Evolutionary conservation across 2,329 filamentous ascomycete species (phyloP).

Genomic region (Cryoendolithus antarcticus): DNA sequence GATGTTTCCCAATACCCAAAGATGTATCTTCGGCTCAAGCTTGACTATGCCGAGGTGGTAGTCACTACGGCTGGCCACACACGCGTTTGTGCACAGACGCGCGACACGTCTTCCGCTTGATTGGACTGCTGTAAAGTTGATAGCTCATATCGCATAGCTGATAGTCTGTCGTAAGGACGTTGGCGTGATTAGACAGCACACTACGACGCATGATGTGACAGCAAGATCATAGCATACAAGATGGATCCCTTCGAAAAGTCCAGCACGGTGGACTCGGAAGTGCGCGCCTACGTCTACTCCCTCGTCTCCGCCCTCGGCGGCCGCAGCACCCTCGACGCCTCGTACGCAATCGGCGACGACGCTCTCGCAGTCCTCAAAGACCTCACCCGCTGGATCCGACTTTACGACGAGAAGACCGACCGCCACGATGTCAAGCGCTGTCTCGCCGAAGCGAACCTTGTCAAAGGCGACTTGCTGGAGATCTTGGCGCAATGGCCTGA

Average conservation of each 20-base stretch:
- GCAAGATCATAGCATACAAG: too few species aligned
- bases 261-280: conserved; percentile 65
- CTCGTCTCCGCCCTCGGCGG: conserved; percentile 69
- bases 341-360: conserved; percentile 85
- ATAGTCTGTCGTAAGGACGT: too few species aligned
- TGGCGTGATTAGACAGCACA: too few species aligned
- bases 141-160: too few species aligned
- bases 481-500: conserved; percentile 77
- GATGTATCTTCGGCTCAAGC: too few species aligned
- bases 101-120: too few species aligned
- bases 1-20: too few species aligned
- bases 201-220: not conserved
- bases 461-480: conserved; percentile 77
- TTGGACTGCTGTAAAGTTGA: too few species aligned
- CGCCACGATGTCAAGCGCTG: conserved; percentile 91
- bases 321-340: conserved; percentile 19
- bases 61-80: too few species aligned
- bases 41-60: too few species aligned
- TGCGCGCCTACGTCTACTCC: conserved; percentile 85
- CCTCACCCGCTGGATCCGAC: conserved; percentile 85
- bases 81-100: too few species aligned
- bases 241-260: conserved; percentile 20
- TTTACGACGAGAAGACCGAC: conserved; percentile 65
- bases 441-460: conserved; percentile 80
- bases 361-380: conserved; percentile 85